phyloP scores from a whole-genome alignment of 768 basidiomycete genomes.

The Hericium alpestre region DNA sequence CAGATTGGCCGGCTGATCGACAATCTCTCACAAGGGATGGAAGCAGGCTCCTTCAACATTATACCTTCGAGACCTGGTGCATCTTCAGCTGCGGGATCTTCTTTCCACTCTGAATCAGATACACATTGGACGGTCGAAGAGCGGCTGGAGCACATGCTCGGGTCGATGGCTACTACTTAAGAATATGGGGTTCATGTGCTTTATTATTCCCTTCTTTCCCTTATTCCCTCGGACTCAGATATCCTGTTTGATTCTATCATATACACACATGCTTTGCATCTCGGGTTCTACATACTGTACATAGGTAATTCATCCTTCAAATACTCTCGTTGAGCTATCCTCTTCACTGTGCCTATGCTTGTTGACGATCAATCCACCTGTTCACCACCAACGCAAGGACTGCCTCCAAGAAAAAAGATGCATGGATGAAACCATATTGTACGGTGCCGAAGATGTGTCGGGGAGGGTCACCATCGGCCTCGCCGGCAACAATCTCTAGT shows the following conservation, averaged over 20 bases:
- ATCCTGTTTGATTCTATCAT: not conserved
- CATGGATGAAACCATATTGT: slow-evolving; percentile 53
- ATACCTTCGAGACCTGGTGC: slow-evolving; percentile 26
- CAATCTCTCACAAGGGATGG: slow-evolving; percentile 69
- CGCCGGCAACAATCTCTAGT: not conserved
- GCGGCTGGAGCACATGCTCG: slow-evolving; percentile 62
- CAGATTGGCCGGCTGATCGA: slow-evolving; percentile 82
- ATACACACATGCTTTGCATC: not conserved
- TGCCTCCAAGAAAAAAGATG: slow-evolving; percentile 49
- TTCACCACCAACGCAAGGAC: slow-evolving; percentile 61
- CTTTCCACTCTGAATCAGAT: slow-evolving; percentile 45
- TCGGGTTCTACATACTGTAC: not conserved
- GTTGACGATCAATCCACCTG: slow-evolving; percentile 56
- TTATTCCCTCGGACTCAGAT: not conserved
- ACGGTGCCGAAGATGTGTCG: slow-evolving; percentile 56
- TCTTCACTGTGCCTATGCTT: not conserved
- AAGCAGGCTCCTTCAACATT: slow-evolving; percentile 79
- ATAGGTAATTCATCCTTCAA: not conserved
- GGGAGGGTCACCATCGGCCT: slow-evolving; percentile 13
- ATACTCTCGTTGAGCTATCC: not conserved
- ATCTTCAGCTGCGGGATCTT: not conserved
- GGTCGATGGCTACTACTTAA: slow-evolving; percentile 21
- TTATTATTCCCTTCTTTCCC: not conserved
- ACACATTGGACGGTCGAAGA: slow-evolving; percentile 68
- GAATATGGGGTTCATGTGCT: slow-evolving; percentile 12